Evolutionary conservation across 345 rosid genomes (phyloP).

Genomic region (Populus tremula): DNA sequence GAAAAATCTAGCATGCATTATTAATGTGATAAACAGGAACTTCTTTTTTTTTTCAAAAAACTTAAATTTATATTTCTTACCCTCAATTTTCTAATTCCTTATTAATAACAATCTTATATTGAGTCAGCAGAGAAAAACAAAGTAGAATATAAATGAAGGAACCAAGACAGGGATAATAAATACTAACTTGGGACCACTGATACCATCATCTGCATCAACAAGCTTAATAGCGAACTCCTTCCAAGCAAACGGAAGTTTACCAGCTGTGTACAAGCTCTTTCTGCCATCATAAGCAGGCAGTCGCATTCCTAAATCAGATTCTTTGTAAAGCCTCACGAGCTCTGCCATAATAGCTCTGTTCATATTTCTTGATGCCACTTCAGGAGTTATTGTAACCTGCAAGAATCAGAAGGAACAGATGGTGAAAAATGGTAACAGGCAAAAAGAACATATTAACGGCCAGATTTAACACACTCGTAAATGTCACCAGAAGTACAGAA

Average conservation of each 20-base stretch:
- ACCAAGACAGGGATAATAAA: not conserved
- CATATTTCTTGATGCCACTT: constrained; percentile 75
- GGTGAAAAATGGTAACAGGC: constrained; percentile 35
- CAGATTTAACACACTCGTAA: constrained; percentile 20
- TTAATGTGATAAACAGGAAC: not conserved
- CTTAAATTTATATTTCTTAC: not conserved
- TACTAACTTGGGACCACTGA: constrained; percentile 78
- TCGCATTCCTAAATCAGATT: constrained; percentile 85
- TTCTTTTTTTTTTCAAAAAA: not conserved
- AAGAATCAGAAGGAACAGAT: constrained; percentile 35
- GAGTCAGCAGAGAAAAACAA: not conserved
- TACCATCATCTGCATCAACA: constrained; percentile 70
- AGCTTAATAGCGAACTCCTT: constrained; percentile 85
- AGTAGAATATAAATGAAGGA: constrained; percentile 1
- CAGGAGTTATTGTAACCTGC: constrained; percentile 96
- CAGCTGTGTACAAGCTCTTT: constrained; percentile 95
- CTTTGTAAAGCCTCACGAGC: constrained; percentile 78
- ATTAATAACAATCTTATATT: not conserved
- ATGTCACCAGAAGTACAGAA: constrained; percentile 26
- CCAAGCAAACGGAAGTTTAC: constrained; percentile 83
- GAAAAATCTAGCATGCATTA: not conserved
- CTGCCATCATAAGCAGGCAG: constrained; percentile 99
- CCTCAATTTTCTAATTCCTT: not conserved
- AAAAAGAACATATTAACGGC: constrained; percentile 46
- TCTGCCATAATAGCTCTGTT: constrained; percentile 96